Percentiles rank a stretch among this genome's conserved stretches.
Evolutionary conservation across 495 filamentous ascomycete genomes (phyloP).

Genomic region (Rhizodiscina lignyota): DNA sequence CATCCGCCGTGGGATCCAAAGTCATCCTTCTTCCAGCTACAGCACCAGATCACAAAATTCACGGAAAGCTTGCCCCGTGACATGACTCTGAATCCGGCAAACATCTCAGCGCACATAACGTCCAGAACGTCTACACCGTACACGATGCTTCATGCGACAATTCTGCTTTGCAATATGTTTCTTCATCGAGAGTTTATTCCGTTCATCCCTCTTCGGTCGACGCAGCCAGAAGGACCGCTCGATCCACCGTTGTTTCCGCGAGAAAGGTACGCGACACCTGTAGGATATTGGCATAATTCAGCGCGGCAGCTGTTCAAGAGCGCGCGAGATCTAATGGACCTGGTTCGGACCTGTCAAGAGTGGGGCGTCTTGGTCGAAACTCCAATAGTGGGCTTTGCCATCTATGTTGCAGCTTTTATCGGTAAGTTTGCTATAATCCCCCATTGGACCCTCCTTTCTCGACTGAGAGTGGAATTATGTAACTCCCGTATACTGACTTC

Average conservation of each 20-base stretch:
- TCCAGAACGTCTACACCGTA: constrained; percentile 59
- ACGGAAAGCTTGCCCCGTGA: constrained; percentile 49
- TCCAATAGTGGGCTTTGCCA: constrained; percentile 61
- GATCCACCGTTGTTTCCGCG: constrained; percentile 49
- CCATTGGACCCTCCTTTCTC: too few species aligned
- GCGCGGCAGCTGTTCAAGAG: constrained; percentile 58
- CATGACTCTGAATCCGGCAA: constrained; percentile 52
- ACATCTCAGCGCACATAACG: constrained; percentile 68
- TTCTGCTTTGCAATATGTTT: constrained; percentile 60
- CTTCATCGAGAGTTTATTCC: constrained; percentile 71
- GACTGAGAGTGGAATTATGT: not conserved
- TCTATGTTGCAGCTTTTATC: constrained; percentile 63
- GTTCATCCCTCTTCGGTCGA: constrained; percentile 59
- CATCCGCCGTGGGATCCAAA: constrained; percentile 18
- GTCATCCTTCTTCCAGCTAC: constrained; percentile 35
- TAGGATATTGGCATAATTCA: constrained; percentile 57
- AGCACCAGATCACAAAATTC: constrained; percentile 44
- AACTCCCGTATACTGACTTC: not conserved
- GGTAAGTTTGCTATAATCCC: constrained; percentile 16
- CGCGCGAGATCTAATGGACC: constrained; percentile 57
- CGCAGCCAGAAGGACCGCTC: constrained; percentile 51
- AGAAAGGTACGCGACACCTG: constrained; percentile 33
- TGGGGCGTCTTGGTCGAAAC: constrained; percentile 60
- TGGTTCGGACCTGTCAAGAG: constrained; percentile 55
- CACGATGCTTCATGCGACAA: constrained; percentile 61